Base-by-base conservation (phyloP, 2,329 filamentous ascomycete species). In the Lachnum nothofagi region DNA sequence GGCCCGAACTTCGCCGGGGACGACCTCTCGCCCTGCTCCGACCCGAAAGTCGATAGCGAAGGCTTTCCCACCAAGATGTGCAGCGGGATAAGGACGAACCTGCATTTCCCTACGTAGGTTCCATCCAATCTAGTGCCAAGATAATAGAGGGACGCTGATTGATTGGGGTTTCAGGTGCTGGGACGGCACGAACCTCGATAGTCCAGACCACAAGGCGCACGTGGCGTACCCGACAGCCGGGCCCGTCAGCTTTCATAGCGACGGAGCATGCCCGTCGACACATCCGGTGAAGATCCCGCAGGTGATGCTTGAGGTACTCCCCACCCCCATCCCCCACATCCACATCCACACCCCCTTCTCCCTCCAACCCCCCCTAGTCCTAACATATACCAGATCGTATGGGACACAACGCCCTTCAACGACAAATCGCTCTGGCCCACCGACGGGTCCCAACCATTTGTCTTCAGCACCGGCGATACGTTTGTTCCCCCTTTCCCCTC, bases 1-100 rank as follows among this genome's bases (percentile, higher is more conserved):
- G 68, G 72, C 1, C 72, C 61, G 12, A 66, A 66, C 57, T 81
- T 79, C 1, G 72, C 81, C 55, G 80, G 80, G 35, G 66, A 67
- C 46, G 69, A 55, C 58, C 72, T 39, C 2, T 33, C 38, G 0
- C 48, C 48, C 16, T 51, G 48, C 29, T 58, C 69, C 68, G 44
- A 52, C 37, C 31, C 31, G 5, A 34, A 6, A 5, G 31, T 63
- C 63, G 19, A 51, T 24, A 51, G 43, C 10, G 48, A 51, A 19
- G 24, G 20, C 3, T 27, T 51, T 23, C 48, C 48, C 1, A 39
- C 16, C 4, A 39, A 39, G 14, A 29, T 20, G 37, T 51, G 48
- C 31, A 78, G 48, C 71, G 68, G 78, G 34, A 68, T 74, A 19
- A 72, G 78, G 31, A 69, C 74, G 4, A 74, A 82, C 57, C 68